phyloP scores from a whole-genome alignment of 2,329 filamentous ascomycete genomes.

The Hortaea werneckii region DNA sequence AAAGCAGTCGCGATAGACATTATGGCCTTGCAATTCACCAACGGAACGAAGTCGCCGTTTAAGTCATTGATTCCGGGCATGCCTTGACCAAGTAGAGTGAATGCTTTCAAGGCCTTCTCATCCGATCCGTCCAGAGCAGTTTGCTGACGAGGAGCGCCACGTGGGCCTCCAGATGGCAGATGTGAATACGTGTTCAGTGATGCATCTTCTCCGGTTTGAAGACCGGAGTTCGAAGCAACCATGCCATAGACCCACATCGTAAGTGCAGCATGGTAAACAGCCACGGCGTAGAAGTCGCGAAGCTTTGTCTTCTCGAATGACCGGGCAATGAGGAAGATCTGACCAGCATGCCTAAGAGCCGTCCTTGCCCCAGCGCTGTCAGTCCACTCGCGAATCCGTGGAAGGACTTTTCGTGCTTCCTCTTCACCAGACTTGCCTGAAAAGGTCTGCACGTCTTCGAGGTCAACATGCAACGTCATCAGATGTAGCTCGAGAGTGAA shows the following conservation, averaged over 20 bases:
- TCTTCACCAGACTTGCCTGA: constrained; percentile 55
- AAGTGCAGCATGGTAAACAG: constrained; percentile 55
- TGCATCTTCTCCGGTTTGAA: constrained; percentile 5
- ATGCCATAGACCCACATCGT: constrained; percentile 56
- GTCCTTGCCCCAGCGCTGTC: constrained; percentile 43
- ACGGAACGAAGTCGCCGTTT: constrained; percentile 14
- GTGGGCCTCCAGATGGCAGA: neutral
- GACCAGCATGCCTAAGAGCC: constrained; percentile 56
- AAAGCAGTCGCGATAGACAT: constrained; percentile 50
- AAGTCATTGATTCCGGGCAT: constrained; percentile 31
- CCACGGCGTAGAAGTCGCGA: constrained; percentile 56
- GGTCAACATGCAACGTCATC: constrained; percentile 51
- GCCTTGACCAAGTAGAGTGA: constrained; percentile 47
- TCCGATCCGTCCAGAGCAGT: constrained; percentile 45
- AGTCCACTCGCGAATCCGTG: constrained; percentile 47
- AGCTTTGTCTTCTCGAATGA: constrained; percentile 16
- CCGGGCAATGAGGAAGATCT: constrained; percentile 48
- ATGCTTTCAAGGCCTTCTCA: constrained; percentile 41
- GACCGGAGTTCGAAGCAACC: constrained; percentile 24
- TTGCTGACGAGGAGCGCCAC: neutral
- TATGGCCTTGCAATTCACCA: constrained; percentile 46
- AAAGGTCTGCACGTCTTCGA: constrained; percentile 55
- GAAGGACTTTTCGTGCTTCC: constrained; percentile 49
- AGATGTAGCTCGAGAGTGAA: constrained; percentile 42
- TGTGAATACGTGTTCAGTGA: neutral